Percentiles rank a stretch among this genome's conserved stretches.
Conservation (phyloP, 2,329 filamentous ascomycete species). For the Elsinoe fawcettii region DNA sequence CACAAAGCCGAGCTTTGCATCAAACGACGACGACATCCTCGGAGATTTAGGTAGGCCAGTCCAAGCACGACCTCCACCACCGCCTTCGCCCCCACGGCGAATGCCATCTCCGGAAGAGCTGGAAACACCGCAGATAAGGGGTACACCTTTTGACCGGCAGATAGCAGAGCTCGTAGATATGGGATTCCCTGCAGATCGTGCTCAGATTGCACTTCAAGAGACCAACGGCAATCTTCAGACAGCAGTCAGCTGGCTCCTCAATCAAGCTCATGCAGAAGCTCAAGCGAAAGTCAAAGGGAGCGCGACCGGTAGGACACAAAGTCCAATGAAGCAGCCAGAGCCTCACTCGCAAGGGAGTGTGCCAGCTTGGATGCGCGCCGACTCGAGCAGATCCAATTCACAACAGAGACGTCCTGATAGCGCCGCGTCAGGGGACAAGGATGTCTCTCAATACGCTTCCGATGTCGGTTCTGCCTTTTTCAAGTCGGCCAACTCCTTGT, state of each 20-base stretch:
- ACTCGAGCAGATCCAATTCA: constrained; percentile 40
- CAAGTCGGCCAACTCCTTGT: constrained; percentile 89
- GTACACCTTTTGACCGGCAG: constrained; percentile 61
- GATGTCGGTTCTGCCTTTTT: constrained; percentile 76
- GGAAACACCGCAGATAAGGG: not conserved
- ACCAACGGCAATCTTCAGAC: constrained; percentile 78
- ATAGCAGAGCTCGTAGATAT: constrained; percentile 89
- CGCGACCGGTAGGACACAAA: constrained; percentile 21
- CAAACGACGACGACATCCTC: constrained; percentile 57
- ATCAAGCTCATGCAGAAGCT: constrained; percentile 79
- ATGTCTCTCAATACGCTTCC: constrained; percentile 72
- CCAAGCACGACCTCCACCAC: constrained; percentile 33
- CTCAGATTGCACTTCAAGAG: constrained; percentile 69
- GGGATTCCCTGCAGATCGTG: constrained; percentile 80
- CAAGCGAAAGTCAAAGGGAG: constrained; percentile 55
- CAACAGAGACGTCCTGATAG: constrained; percentile 45
- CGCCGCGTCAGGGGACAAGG: constrained; percentile 56
- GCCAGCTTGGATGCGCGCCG: constrained; percentile 58
- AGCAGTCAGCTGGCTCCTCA: constrained; percentile 81
- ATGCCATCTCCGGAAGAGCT: not conserved
- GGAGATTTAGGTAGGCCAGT: constrained; percentile 54
- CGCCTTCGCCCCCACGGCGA: constrained; percentile 18
- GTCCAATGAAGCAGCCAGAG: constrained; percentile 13
- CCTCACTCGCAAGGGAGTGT: constrained; percentile 18
- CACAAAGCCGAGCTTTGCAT: constrained; percentile 19